Evolutionary conservation across 2,329 filamentous ascomycete genomes (phyloP), one percentile per base, ranked within the genome.

Genomic region (Exophiala mesophila): DNA sequence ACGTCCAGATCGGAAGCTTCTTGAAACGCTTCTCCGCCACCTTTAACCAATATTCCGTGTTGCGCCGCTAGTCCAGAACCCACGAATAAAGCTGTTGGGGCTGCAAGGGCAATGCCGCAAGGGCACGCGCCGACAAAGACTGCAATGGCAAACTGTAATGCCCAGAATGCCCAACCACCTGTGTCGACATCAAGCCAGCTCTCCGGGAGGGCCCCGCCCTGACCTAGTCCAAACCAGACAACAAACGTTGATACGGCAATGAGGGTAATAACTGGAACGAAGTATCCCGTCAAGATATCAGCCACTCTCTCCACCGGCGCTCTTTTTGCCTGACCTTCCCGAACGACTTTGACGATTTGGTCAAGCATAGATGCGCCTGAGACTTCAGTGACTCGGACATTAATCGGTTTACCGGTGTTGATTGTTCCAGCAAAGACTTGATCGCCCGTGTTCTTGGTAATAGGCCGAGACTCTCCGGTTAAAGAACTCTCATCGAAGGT

Each of bases 401-500:
- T 90, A 24, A 96, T 72, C 31, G 89, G 81, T 2, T 89, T 89
- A 49, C 88, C 83, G 13, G 88, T 87, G 60, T 97, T 98, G 58
- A 98, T 89, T 2, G 92, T 97, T 20, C 90, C 90, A 38, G 88
- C 90, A 63, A 96, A 90, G 43, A 97, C 70, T 34, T 77, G 67
- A 54, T 80, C 80, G 7, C 85, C 88, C 56, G 85, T 82, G 52
- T 77, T 81, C 68, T 97, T 98, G 57, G 87, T 80, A 23, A 97
- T 88, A 0, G 90, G 89, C 77, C 95, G 89, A 3, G 90, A 85
- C 68, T 98, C 90, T 52, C 90, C 92, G 5, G 92, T 97, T 36
- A 98, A 88, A 89, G 96, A 96, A 60, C 88, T 94, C 67, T 98
- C 90, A 54, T 98, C 88, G 17, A 95, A 78, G 57, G 94, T 94